Evolutionary conservation across 2,329 filamentous ascomycete species (phyloP), one percentile per base, ranked within the genome.

Genomic region (Sphaerulina musiva): DNA sequence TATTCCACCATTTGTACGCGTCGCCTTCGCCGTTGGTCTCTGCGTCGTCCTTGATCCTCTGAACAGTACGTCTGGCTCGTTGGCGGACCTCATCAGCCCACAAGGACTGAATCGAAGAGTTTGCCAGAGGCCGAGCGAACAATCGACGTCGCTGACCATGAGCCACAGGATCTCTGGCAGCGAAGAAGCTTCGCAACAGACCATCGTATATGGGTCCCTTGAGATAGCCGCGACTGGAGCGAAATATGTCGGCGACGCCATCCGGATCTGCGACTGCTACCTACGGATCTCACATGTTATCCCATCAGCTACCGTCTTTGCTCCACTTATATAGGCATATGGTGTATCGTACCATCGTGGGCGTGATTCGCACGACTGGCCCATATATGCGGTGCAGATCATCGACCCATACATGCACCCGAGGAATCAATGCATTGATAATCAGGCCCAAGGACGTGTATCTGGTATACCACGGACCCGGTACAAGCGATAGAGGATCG

Each of bases 1-100:
- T 70, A 68, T 56, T 59, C 69, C 50, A 65, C 71, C 71, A 74
- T 46, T 70, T 69, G 41, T 70, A 60, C 7, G 72, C 54, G 59
- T 74, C 71, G 12, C 66, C 68, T 32, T 60, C 51, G 20, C 70
- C 71, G 52, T 41, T 55, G 2, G 45, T 62, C 14, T 51, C 44
- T 20, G 59, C 57, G 36, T 66, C 65, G 1, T 50, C 44, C 47
- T 66, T 67, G 51, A 73, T 70, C 41, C 63, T 63, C 7, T 56
- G 29, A 3, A 73, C 64, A 11, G 68, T 66, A 17, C 69, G 56
- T 14, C 53, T 53, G 0, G 62, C 66, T 54, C 68, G 71, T 17
- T 66, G 58, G n/a, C 65, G 58, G 8, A 74, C 64, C 41, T 66
- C 61, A 0, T 43, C 36, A 31, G 72, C 70, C 69, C 69, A 73